Base-by-base conservation (phyloP, 331 rosid species). In the Malus hybrid region DNA sequence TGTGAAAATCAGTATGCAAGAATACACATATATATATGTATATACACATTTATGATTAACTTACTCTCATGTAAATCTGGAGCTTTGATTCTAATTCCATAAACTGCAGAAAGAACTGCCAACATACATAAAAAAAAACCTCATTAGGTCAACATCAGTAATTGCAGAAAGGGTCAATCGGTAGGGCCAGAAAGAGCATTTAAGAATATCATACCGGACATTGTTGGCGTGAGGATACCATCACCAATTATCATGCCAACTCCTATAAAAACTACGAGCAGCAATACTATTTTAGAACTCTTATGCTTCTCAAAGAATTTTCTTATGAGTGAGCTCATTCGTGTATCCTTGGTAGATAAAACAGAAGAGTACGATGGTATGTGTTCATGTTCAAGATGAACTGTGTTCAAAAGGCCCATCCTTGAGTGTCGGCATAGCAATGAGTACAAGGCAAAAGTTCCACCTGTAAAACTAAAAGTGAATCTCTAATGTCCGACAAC, bases 381-480 rank as follows among this genome's bases (percentile, higher is more conserved):
- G 1, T 3, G 61, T 34, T 78, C 72, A 53, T 71, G 24, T 26
- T 72, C 22, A 53, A 36, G 48, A 53, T 71, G 32, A 12, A 44
- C 29, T 24, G 36, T 36, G 60, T 42, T 55, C 26, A 72, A 75
- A 56, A 76, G 55, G 58, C 79, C 72, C 39, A 83, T 29, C 44
- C 81, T 76, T 30, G 84, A 66, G 52, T 79, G 81, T 42, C 79
- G 72, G 33, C 87, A 83, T 29, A 83, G 79, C 29, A 60, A 73
- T 24, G 87, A 75, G 79, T 83, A 83, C 79, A 83, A 44, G 9
- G 84, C 87, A 83, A 83, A 83, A 7, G 84, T 68, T 44, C 87
- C 84, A 22, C 86, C 86, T 79, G 81, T 70, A 75, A 33, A 70
- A 75, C 55, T 10, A 68, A 24, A 66, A 42, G 58, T 48, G 63